Evolutionary conservation across 345 rosid genomes (phyloP), one percentile per base, ranked within the genome.

Genomic region (Chamaenerion angustifolium): DNA sequence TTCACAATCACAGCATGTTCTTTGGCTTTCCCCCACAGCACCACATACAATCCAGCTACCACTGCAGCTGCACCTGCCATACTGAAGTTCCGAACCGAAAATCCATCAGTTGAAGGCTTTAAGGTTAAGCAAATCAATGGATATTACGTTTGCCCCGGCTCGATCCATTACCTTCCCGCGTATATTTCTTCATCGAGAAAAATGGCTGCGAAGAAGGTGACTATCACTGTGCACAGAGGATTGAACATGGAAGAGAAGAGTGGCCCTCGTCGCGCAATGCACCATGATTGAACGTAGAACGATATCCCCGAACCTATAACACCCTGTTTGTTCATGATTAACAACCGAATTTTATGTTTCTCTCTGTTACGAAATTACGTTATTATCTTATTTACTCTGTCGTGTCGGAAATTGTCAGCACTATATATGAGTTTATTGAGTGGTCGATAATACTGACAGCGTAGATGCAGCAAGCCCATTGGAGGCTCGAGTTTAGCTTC

Each of bases 271-370:
- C 43, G 47, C 1, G 84, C 70, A 57, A 85, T 73, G 65, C 74
- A 79, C 89, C 86, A 84, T 13, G 94, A 80, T 65, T 84, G 86
- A 51, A 77, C 58, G 27, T 75, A 75, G 64, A 75, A 73, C 2
- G 80, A 67, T 11, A 69, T 48, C 0, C 82, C 83, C 48, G 71
- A 53, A 40, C 56, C 74, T 4, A 72, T 59, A 4, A 73, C 60
- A 48, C 82, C 88, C 88, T 78, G 25, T 53, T 19, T 21, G 4
- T n/a, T n/a, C 15, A 18, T 12, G 37, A 49, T 21, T 5, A 23
- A 23, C 2, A 23, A 23, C 27, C 27, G 5, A 23, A 2, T 23
- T 23, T n/a, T n/a, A n/a, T n/a, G n/a, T n/a, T n/a, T n/a, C n/a
- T n/a, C n/a, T n/a, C n/a, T n/a, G n/a, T 21, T 21, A 21, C 25